Evolutionary conservation across 176 grass and related monocot species (phyloP).

Genomic region (Musa acuminata): DNA sequence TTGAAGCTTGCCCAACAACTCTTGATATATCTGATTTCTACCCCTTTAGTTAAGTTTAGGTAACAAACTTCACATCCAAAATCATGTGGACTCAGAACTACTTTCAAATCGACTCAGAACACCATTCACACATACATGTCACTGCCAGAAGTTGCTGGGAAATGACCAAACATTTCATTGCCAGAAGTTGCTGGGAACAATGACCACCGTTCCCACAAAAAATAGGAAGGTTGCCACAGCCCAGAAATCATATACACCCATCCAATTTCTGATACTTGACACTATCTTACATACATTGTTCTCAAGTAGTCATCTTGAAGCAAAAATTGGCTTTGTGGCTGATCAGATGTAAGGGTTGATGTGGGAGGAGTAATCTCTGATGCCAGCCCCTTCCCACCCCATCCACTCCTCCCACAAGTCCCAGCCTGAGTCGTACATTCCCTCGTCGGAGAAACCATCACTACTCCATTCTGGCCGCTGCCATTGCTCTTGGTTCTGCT

Average conservation of each 20-base stretch:
- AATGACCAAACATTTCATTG: too few relatives aligned
- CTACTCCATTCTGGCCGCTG: not conserved
- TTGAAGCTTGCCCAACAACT: too few relatives aligned
- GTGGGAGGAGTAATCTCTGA: conserved; percentile 27
- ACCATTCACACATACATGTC: too few relatives aligned
- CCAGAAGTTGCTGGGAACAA: not conserved
- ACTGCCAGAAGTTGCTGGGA: not conserved
- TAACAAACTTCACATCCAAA: too few relatives aligned
- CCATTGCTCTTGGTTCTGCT: not conserved
- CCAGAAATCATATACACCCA: not conserved
- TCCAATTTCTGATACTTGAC: not conserved
- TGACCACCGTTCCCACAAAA: not conserved
- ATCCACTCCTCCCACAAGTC: conserved; percentile 28
- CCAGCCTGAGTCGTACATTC: conserved; percentile 22
- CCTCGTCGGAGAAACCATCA: not conserved
- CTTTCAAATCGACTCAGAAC: too few relatives aligned
- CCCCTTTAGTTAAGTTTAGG: too few relatives aligned
- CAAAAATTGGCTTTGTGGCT: too few relatives aligned
- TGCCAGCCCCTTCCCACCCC: conserved; percentile 26
- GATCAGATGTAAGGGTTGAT: conserved; percentile 24
- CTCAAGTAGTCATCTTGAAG: not conserved
- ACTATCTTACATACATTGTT: not conserved
- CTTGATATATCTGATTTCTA: too few relatives aligned
- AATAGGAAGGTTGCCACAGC: not conserved
- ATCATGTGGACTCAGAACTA: too few relatives aligned